Evolutionary conservation across 2,329 filamentous ascomycete species (phyloP).

Genomic region (Fusarium marasasianum): DNA sequence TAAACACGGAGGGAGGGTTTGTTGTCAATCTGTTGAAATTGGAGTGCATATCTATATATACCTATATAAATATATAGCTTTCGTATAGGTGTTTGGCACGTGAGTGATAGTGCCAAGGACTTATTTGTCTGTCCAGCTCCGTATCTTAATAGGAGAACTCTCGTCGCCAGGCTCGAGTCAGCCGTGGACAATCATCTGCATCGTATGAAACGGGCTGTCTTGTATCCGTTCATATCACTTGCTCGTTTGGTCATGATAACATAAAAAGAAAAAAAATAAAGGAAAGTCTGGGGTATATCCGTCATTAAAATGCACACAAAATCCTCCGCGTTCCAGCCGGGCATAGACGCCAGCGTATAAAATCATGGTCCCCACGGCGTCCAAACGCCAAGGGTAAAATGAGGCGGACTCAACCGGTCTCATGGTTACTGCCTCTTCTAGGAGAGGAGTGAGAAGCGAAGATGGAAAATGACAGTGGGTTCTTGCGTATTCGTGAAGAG

Average conservation of each 20-base stretch:
- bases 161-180: constrained; percentile 1
- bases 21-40: constrained; percentile 26
- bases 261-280: constrained; percentile 26
- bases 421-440: constrained; percentile 19
- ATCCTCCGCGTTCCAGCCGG: constrained; percentile 30
- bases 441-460: constrained; percentile 33
- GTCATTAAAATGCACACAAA: constrained; percentile 40
- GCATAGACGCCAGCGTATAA: constrained; percentile 16
- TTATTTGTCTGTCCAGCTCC: constrained; percentile 14
- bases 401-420: constrained; percentile 22
- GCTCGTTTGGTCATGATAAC: constrained; percentile 27
- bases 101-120: not conserved
- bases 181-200: constrained; percentile 10
- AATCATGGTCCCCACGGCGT: constrained; percentile 9
- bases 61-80: not conserved
- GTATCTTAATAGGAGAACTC: constrained; percentile 2
- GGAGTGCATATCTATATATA: constrained; percentile 7
- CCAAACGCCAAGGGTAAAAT: constrained; percentile 7
- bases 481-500: constrained; percentile 17
- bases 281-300: constrained; percentile 47
- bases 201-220: constrained; percentile 11
- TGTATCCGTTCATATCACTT: constrained; percentile 24
- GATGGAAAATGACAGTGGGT: constrained; percentile 18
- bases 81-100: not conserved
- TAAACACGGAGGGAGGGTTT: not conserved